These are phyloP conservation scores for Alternaria triticina DNA, from an alignment of 2,329 filamentous ascomycete species.

Conservation along the genomic window DNA sequence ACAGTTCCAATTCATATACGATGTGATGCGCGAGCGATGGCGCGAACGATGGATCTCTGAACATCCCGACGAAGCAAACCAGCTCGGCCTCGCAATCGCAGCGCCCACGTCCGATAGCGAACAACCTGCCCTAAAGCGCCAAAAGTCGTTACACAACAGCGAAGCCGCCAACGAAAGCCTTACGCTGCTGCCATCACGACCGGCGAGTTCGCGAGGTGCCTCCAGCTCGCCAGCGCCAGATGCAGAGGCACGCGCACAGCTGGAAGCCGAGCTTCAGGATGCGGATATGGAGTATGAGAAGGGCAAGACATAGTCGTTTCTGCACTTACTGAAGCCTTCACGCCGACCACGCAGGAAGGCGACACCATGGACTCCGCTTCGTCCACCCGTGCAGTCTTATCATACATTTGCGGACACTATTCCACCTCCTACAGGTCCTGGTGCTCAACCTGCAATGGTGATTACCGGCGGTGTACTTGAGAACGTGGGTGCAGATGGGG, in stretches of 20 bases:
- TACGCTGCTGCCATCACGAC: background rate
- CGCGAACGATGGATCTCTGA: constrained; percentile 56
- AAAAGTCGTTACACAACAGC: constrained; percentile 29
- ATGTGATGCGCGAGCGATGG: constrained; percentile 79
- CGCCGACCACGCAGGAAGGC: background rate
- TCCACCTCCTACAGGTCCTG: background rate
- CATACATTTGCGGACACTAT: constrained; percentile 1
- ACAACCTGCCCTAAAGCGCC: constrained; percentile 36
- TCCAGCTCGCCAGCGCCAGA: constrained; percentile 18
- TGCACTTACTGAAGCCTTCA: background rate
- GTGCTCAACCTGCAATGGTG: background rate
- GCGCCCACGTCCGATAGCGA: constrained; percentile 16
- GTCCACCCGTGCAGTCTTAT: background rate
- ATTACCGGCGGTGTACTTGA: background rate
- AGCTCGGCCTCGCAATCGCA: constrained; percentile 24
- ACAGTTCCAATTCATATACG: constrained; percentile 89
- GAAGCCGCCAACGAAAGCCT: constrained; percentile 1
- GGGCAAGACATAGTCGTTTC: constrained; percentile 30
- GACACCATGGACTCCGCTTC: background rate
- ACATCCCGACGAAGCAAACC: constrained; percentile 37
- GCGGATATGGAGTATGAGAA: constrained; percentile 37
- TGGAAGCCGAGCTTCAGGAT: constrained; percentile 43
- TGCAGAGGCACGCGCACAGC: constrained; percentile 33
- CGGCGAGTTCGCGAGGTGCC: constrained; percentile 5
- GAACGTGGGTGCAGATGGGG: background rate